Evolutionary conservation across 305 asterid genomes (phyloP).

Genomic region (Fraxinus angustifolia): DNA sequence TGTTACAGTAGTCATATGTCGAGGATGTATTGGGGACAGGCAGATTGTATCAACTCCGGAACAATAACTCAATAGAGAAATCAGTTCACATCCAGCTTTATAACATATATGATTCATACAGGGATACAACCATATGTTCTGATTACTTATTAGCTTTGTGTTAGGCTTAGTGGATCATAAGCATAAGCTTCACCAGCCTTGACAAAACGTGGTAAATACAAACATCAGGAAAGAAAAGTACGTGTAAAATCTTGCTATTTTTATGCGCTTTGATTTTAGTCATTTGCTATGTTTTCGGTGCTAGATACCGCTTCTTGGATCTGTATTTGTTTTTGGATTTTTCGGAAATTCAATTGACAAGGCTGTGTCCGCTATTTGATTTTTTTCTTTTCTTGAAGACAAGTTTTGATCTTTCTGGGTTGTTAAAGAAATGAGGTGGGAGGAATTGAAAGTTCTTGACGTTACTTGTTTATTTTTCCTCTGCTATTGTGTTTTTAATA

Average conservation of each 20-base stretch:
- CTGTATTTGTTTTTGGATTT: not conserved
- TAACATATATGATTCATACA: no score
- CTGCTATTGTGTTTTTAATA: not conserved
- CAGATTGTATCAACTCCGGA: no score
- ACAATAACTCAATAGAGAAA: no score
- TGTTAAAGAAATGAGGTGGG: not conserved
- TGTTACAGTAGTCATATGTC: no score
- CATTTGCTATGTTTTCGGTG: not conserved
- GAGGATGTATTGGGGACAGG: no score
- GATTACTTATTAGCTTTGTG: no score
- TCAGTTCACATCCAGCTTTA: no score
- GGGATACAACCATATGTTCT: no score
- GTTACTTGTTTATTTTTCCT: not conserved
- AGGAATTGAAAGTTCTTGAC: not conserved
- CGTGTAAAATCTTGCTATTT: not conserved
- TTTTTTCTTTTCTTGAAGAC: not conserved
- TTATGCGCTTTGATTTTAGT: not conserved
- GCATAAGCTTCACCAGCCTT: no score
- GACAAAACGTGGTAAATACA: no score
- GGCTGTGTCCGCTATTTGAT: not conserved
- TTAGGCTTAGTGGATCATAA: no score
- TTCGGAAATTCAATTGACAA: not conserved
- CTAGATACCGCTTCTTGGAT: conserved; percentile 1
- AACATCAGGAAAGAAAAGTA: no score
- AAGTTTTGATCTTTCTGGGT: not conserved